phyloP scores from a whole-genome alignment of 73 alveolate species.

The Urostyla sp. region DNA sequence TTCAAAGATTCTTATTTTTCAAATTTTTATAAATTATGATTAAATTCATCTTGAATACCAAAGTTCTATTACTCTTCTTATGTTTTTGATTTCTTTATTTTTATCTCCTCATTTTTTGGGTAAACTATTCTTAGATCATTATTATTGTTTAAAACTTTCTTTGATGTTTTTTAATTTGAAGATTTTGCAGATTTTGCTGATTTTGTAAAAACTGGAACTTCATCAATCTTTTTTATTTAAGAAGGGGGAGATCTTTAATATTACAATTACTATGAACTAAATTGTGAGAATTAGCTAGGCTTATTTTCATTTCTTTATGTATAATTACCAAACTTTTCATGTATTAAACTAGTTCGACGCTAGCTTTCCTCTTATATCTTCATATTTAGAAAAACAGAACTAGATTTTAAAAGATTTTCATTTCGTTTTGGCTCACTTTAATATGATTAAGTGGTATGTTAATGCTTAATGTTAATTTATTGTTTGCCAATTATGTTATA shows the following conservation, averaged over 20 bases:
- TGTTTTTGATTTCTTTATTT: neutral
- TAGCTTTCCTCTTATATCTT: neutral
- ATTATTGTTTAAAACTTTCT: neutral
- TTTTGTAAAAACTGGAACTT: too few species aligned
- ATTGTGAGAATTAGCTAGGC: too few species aligned
- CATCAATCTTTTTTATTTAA: too few species aligned
- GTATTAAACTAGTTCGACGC: neutral
- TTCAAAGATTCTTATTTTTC: neutral
- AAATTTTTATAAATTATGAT: neutral
- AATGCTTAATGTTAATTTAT: neutral
- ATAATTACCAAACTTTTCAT: too few species aligned
- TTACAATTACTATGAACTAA: too few species aligned
- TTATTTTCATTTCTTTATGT: too few species aligned
- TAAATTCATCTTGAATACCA: neutral
- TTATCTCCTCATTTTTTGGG: constrained; percentile 27
- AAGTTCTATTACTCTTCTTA: neutral
- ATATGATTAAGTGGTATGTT: neutral
- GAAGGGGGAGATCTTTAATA: too few species aligned
- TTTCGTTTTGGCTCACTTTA: neutral
- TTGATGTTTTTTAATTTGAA: neutral
- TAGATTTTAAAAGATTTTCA: neutral
- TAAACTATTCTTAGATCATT: constrained; percentile 40
- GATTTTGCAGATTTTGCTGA: neutral
- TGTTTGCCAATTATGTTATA: neutral
- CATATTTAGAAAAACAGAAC: neutral